A percentile compares a stretch with the other conserved stretches of the same genome.
Evolutionary conservation across 495 filamentous ascomycete genomes (phyloP).

Genomic region (Xeromyces bisporus): DNA sequence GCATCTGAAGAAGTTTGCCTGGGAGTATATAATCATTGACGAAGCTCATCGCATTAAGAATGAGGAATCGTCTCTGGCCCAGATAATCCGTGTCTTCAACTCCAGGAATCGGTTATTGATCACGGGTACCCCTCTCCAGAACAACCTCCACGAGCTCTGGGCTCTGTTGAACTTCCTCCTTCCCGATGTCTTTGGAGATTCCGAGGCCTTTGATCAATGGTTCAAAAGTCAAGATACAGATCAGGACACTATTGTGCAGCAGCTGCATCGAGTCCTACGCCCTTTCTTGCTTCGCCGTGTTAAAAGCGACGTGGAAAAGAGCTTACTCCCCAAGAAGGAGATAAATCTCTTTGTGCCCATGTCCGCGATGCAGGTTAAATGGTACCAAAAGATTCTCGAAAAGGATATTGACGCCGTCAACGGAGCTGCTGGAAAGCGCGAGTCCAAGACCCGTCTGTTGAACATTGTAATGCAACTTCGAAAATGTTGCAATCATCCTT

Average conservation of each 20-base stretch:
- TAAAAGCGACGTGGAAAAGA: constrained; percentile 98
- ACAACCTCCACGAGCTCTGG: constrained; percentile 99
- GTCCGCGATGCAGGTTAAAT: constrained; percentile 98
- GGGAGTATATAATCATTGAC: constrained; percentile 99
- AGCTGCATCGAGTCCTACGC: constrained; percentile 81
- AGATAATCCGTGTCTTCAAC: constrained; percentile 94
- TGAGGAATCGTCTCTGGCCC: constrained; percentile 90
- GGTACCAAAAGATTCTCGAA: constrained; percentile 98
- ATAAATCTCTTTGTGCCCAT: constrained; percentile 95
- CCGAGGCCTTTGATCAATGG: constrained; percentile 97
- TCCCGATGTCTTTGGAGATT: constrained; percentile 93
- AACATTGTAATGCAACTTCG: constrained; percentile 99
- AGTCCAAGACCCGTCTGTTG: constrained; percentile 96
- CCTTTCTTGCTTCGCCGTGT: constrained; percentile 93
- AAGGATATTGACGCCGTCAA: constrained; percentile 99
- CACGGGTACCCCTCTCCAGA: constrained; percentile 93
- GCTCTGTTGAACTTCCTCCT: constrained; percentile 91
- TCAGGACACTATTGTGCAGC: constrained; percentile 92
- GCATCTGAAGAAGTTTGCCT: constrained; percentile 91
- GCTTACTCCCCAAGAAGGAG: constrained; percentile 91
- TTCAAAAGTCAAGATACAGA: constrained; percentile 79
- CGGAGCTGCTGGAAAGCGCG: constrained; percentile 84
- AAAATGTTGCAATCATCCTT: constrained; percentile 98
- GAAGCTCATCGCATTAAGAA: constrained; percentile 99
- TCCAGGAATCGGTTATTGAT: constrained; percentile 91